Percentiles rank a stretch among this genome's conserved stretches.
Evolutionary conservation across 371 early-diverging fungal species (phyloP).

Genomic region (Catenaria anguillulae): DNA sequence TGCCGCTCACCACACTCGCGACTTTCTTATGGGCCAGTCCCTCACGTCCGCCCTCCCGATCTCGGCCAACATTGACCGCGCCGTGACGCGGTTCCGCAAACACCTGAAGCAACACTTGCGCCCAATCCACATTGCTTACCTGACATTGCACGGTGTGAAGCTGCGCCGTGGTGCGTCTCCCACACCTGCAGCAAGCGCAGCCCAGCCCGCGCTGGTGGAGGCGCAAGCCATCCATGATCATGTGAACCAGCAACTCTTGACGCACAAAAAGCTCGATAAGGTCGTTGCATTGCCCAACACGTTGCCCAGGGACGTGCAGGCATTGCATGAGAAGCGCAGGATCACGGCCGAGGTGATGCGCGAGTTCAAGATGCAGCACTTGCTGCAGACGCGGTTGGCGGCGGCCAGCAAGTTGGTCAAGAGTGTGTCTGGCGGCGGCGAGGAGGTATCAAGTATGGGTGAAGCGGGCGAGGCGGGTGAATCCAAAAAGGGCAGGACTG

Average conservation of each 20-base stretch:
- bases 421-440: not conserved
- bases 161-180: not conserved
- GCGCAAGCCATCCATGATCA: too few relatives aligned
- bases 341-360: slow-evolving; percentile 3
- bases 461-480: too few relatives aligned
- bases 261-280: too few relatives aligned
- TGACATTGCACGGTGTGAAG: not conserved
- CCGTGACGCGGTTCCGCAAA: not conserved
- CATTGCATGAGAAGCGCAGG: not conserved
- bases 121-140: not conserved
- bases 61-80: not conserved
- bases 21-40: not conserved
- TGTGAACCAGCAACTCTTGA: too few relatives aligned
- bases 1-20: not conserved
- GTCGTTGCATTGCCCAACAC: too few relatives aligned
- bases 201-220: too few relatives aligned
- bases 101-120: not conserved
- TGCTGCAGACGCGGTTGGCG: not conserved
- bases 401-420: not conserved
- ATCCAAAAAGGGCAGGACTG: too few relatives aligned
- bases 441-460: too few relatives aligned
- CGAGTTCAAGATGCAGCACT: not conserved
- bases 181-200: too few relatives aligned
- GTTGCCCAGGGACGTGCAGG: not conserved
- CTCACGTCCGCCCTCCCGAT: not conserved